Conservation (phyloP, 192 early-diverging fungal genomes). For the Entomortierella parvispora region DNA sequence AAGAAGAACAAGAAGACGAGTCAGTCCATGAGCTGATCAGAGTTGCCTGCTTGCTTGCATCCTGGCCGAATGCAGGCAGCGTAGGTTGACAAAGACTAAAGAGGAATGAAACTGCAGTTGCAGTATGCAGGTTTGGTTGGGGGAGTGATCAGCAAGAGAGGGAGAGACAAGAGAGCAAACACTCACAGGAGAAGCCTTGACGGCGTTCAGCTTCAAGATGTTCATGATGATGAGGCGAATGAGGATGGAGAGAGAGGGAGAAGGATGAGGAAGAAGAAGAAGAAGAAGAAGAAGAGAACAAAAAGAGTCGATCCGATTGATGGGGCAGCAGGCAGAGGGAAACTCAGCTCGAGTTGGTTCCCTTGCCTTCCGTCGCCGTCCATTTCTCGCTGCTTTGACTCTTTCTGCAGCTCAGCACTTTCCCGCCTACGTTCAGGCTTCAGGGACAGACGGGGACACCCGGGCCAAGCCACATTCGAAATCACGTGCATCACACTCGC, state of each 20-base stretch:
- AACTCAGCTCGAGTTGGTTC: slow-evolving; percentile 14
- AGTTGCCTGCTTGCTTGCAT: no score
- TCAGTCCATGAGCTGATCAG: not conserved
- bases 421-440: no score
- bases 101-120: not conserved
- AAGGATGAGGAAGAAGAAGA: slow-evolving; percentile 3
- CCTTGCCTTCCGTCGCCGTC: no score
- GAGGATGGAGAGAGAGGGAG: not conserved
- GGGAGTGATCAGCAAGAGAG: no score
- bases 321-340: not conserved
- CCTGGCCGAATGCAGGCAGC: no score
- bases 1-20: not conserved
- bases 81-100: not conserved
- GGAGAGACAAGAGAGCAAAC: slow-evolving; percentile 5
- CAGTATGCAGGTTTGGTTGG: not conserved
- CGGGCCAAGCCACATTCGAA: no score
- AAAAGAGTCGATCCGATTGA: slow-evolving; percentile 6
- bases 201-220: slow-evolving; percentile 53
- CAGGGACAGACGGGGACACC: no score
- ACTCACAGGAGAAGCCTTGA: slow-evolving; percentile 46
- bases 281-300: not conserved
- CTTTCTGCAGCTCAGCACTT: no score
- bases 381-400: no score
- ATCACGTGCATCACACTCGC: no score
- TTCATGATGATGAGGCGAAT: slow-evolving; percentile 30